phyloP scores from a whole-genome alignment of 2,329 filamentous ascomycete species.

The Fusarium temperatum region DNA sequence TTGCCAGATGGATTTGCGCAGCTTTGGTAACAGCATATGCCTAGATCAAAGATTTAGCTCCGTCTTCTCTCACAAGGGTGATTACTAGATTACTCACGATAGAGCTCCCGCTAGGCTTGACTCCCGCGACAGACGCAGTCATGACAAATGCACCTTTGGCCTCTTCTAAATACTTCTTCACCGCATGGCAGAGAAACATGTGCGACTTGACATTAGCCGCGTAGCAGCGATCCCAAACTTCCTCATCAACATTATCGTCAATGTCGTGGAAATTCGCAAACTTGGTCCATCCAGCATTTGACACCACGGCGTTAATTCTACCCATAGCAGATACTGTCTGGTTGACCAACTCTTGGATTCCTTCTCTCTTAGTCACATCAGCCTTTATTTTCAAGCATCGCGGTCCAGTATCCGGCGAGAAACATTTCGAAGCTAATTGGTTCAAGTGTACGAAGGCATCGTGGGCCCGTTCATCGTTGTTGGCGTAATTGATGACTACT shows the following conservation, averaged over 20 bases:
- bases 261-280: conserved; percentile 2
- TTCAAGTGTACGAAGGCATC: background rate
- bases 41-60: background rate
- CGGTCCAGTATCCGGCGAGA: accelerated
- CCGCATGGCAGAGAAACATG: conserved; percentile 1
- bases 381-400: background rate
- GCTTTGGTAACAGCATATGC: conserved; percentile 10
- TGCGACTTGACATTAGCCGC: conserved; percentile 15
- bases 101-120: conserved; percentile 6
- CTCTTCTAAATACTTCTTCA: background rate
- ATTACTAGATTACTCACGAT: background rate
- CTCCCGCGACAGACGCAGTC: conserved; percentile 4
- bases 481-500: conserved; percentile 2
- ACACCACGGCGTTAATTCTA: background rate
- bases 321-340: background rate
- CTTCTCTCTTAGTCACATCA: background rate
- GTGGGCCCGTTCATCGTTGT: background rate
- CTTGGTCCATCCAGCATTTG: conserved; percentile 9
- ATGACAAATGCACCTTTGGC: background rate
- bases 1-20: conserved; percentile 1
- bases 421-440: accelerated
- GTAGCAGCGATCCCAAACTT: conserved; percentile 11
- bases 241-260: conserved; percentile 8
- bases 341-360: background rate
- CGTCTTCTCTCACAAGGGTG: background rate